Evolutionary conservation across 345 rosid genomes (phyloP).

Genomic region (Syzygium oleosum): DNA sequence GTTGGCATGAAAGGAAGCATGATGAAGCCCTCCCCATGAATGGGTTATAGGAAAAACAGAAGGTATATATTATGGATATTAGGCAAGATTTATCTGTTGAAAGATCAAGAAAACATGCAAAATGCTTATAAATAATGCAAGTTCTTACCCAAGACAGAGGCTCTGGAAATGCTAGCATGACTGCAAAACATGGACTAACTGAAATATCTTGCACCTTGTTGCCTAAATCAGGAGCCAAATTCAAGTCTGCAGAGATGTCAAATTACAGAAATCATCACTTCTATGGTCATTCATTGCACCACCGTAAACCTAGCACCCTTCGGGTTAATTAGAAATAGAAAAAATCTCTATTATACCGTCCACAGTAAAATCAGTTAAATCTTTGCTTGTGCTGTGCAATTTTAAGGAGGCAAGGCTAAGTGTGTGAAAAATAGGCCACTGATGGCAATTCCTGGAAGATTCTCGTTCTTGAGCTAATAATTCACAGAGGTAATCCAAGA

Average conservation of each 20-base stretch:
- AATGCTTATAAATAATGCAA: background rate
- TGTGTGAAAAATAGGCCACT: background rate
- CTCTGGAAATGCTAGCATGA: constrained; percentile 77
- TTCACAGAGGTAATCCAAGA: background rate
- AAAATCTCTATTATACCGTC: background rate
- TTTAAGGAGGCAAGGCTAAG: background rate
- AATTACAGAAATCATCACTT: background rate
- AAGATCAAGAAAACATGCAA: background rate
- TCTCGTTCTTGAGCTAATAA: background rate
- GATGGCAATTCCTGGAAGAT: background rate
- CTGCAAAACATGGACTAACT: constrained; percentile 65
- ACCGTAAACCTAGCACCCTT: background rate
- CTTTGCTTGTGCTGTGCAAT: background rate
- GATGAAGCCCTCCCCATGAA: background rate
- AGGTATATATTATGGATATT: background rate
- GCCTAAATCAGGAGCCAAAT: constrained; percentile 39
- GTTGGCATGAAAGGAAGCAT: background rate
- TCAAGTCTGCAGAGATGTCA: constrained; percentile 44
- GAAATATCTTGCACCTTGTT: constrained; percentile 51
- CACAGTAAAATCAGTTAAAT: background rate
- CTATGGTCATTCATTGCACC: background rate
- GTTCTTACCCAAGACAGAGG: constrained; percentile 58
- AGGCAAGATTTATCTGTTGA: background rate
- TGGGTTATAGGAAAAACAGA: background rate
- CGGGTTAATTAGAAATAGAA: background rate